A percentile compares a stretch with the other conserved stretches of the same genome.
phyloP scores from a whole-genome alignment of 2,329 filamentous ascomycete genomes.

The Aspergillus sp. region DNA sequence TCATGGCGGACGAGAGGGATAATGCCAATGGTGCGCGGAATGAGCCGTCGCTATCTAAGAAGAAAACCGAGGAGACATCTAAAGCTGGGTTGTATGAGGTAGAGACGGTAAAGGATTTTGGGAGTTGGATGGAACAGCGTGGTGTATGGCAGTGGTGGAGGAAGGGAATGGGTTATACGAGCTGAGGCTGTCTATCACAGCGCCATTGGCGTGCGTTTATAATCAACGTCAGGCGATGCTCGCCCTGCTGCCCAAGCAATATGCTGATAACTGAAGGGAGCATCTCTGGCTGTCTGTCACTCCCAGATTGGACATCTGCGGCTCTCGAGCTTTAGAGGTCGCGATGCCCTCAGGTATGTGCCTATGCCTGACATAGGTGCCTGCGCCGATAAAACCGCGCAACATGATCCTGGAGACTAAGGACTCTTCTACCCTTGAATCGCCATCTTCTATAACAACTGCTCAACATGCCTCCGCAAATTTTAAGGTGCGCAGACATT shows the following conservation, averaged over 20 bases:
- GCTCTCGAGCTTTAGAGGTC: too few relatives aligned
- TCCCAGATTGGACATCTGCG: too few relatives aligned
- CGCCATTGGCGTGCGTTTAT: not conserved
- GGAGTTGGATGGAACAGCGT: conserved; percentile 51
- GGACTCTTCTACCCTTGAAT: too few relatives aligned
- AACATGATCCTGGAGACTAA: too few relatives aligned
- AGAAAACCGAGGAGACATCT: not conserved
- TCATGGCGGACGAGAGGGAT: conserved; percentile 18
- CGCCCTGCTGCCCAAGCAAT: too few relatives aligned
- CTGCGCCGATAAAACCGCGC: too few relatives aligned
- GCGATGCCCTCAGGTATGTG: too few relatives aligned
- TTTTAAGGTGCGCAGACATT: too few relatives aligned
- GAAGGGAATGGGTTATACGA: conserved; percentile 53
- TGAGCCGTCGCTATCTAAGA: not conserved
- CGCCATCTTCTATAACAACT: too few relatives aligned
- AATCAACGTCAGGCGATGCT: conserved; percentile 1
- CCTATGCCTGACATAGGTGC: too few relatives aligned
- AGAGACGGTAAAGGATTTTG: conserved; percentile 59
- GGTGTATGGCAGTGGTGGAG: conserved; percentile 62
- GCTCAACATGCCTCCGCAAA: too few relatives aligned
- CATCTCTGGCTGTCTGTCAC: too few relatives aligned
- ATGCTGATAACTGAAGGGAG: not conserved
- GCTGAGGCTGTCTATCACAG: not conserved
- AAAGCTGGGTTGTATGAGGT: conserved; percentile 48
- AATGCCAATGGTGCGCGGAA: not conserved